Evolutionary conservation across 805 yeast species (phyloP).

Genomic region (Spathaspora girioi): DNA sequence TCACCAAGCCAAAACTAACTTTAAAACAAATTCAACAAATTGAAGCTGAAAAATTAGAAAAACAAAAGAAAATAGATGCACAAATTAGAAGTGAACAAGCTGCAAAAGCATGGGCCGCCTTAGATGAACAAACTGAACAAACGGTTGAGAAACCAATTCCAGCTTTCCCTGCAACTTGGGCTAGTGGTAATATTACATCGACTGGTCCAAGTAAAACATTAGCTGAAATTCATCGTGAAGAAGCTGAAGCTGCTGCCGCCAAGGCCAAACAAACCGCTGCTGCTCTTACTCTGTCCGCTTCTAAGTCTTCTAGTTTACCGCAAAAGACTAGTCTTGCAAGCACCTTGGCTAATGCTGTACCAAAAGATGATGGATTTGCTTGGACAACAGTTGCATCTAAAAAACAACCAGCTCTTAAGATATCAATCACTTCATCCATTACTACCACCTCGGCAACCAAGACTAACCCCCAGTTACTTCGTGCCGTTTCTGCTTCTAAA

Average conservation of each 20-base stretch:
- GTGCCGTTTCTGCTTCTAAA: conserved; percentile 31
- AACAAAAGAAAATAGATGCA: conserved; percentile 35
- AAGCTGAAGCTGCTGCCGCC: conserved; percentile 39
- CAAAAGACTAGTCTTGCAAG: conserved; percentile 26
- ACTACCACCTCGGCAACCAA: conserved; percentile 18
- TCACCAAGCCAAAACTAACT: conserved; percentile 37
- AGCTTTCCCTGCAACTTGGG: conserved; percentile 46
- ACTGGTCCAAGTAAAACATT: conserved; percentile 38
- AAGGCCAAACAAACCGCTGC: conserved; percentile 17
- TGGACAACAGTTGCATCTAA: conserved; percentile 46
- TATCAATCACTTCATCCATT: conserved; percentile 9
- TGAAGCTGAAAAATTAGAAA: conserved; percentile 41
- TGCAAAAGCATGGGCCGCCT: conserved; percentile 16
- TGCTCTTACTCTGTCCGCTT: conserved; percentile 21
- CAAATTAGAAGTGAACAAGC: conserved; percentile 27
- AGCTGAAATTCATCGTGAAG: conserved; percentile 62
- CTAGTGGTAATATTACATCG: conserved; percentile 16
- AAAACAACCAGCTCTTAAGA: conserved; percentile 23
- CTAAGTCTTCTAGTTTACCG: conserved; percentile 16
- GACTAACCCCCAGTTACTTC: conserved; percentile 32
- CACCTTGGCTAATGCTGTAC: conserved; percentile 25
- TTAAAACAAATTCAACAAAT: conserved; percentile 51
- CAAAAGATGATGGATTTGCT: conserved; percentile 23
- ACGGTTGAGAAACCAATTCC: conserved; percentile 14
- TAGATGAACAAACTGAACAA: conserved; percentile 14